These are phyloP conservation scores for Yamadazyma ubonensis DNA, from an alignment of 805 yeast genomes.

Conservation along the genomic window DNA sequence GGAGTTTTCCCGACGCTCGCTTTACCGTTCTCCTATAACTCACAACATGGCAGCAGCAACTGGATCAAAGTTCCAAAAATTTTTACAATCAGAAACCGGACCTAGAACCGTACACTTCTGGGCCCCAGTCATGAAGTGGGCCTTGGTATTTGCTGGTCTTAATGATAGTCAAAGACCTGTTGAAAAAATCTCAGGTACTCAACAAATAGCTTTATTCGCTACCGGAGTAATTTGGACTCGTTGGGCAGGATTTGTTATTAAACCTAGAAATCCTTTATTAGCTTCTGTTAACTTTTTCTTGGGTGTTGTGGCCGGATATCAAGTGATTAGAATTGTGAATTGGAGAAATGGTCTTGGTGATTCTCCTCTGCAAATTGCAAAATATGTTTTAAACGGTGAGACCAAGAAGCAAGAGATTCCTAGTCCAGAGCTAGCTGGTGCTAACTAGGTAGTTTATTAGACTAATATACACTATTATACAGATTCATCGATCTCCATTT, in stretches of 20 bases:
- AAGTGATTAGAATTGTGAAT: slow-evolving; percentile 65
- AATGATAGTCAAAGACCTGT: slow-evolving; percentile 88
- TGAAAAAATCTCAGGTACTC: slow-evolving; percentile 86
- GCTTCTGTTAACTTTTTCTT: slow-evolving; percentile 94
- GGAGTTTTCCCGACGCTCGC: slow-evolving; percentile 1
- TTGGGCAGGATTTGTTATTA: slow-evolving; percentile 89
- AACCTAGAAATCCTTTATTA: slow-evolving; percentile 79
- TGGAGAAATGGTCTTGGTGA: slow-evolving; percentile 71
- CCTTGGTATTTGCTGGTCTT: slow-evolving; percentile 87
- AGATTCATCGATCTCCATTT: too few relatives aligned
- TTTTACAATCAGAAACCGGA: slow-evolving; percentile 85
- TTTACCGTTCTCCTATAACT: slow-evolving; percentile 1
- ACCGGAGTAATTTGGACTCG: slow-evolving; percentile 98
- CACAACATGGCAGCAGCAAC: slow-evolving; percentile 28
- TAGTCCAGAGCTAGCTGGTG: slow-evolving; percentile 12
- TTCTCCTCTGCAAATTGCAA: slow-evolving; percentile 50
- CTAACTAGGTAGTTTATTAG: not conserved
- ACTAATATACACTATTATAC: too few relatives aligned
- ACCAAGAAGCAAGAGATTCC: slow-evolving; percentile 11
- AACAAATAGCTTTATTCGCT: slow-evolving; percentile 79
- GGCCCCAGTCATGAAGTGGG: slow-evolving; percentile 75
- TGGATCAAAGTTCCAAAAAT: slow-evolving; percentile 63
- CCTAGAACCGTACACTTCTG: slow-evolving; percentile 98
- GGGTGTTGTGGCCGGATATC: slow-evolving; percentile 86
- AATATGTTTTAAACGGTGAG: slow-evolving; percentile 59